Base-by-base conservation (phyloP, 108 stramenopile genomes). In the Craspedostauros australis region DNA sequence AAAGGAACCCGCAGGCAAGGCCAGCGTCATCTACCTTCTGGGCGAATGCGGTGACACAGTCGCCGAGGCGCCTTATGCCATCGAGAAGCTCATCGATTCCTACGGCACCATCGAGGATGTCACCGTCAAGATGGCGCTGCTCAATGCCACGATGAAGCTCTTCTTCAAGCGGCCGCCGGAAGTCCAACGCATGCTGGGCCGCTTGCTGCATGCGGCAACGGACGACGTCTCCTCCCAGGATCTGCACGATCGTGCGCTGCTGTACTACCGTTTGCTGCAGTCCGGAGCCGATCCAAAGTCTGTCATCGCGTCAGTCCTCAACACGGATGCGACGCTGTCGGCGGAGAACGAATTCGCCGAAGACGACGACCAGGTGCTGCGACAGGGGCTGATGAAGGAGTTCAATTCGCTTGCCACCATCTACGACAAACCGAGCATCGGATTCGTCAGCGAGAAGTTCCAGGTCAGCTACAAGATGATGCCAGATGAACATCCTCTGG, bases 121-220 rank as follows among this genome's bases (percentile, higher is more conserved):
- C 18, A 39, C 41, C 0, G 84, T 98, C 23, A 95, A 96, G 63
- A 79, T 91, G 62, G 80, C 92, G 18, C 72, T 98, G 32, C 70
- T 99, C 34, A 88, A 80, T 15, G 88, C 91, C 27, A 82, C 95
- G 7, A 78, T 94, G 60, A 96, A 95, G 51, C 72, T 98, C 1
- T 98, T 99, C 72, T 98, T 97, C 67, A 57, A 78, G 60, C 79
- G 97, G n/a, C 91, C 99, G n/a, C 95, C 97, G 1, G 97, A 98
- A 70, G 73, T 94, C 39, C 95, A 96, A 54, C 62, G 62, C 2
- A 98, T 98, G 96, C 79, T 99, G 19, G 97, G 95, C 15, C 73
- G 93, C 12, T 86, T 98, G 8, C 73, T 99, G 47, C 68, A 72
- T 32, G 75, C 86, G 38, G 96, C 93, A 2, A 93, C 90, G 11